Evolutionary conservation across 163 green algal genomes (phyloP).

Genomic region (Scenedesmus sp.): DNA sequence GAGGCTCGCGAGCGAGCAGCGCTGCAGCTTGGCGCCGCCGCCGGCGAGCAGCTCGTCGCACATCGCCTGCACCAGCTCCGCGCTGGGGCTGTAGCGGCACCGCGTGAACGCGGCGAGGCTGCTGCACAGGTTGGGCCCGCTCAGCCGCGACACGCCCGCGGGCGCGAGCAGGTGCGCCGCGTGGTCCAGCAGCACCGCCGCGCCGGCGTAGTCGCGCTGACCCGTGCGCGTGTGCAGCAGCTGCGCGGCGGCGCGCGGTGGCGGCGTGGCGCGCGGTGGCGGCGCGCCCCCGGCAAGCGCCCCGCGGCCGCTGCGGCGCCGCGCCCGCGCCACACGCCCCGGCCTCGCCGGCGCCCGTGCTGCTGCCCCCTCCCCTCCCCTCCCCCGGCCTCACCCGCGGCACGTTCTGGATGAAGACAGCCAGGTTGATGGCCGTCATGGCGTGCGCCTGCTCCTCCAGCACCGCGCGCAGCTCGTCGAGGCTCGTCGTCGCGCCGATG

Average conservation of each 20-base stretch:
- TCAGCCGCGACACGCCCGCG: background rate
- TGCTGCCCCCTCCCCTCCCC: too few species aligned
- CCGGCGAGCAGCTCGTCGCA: background rate
- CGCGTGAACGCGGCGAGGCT: slow-evolving; percentile 2
- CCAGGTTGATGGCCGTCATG: slow-evolving; percentile 10
- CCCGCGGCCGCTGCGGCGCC: too few species aligned
- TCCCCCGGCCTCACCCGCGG: too few species aligned
- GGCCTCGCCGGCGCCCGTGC: too few species aligned
- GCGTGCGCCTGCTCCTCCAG: slow-evolving; percentile 6
- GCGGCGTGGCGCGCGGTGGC: too few species aligned
- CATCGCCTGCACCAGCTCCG: slow-evolving; percentile 10
- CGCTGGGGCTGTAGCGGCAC: background rate
- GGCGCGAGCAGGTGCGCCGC: too few species aligned
- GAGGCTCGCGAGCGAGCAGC: background rate
- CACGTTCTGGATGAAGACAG: background rate
- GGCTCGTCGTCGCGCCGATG: background rate
- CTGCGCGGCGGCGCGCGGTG: too few species aligned
- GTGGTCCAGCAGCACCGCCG: slow-evolving; percentile 30
- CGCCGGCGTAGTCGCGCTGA: background rate
- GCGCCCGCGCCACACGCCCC: too few species aligned
- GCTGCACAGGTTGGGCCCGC: background rate
- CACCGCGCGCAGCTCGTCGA: background rate
- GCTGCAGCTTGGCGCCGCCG: background rate
- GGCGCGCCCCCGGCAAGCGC: too few species aligned
- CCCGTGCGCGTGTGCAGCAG: background rate